A percentile compares a stretch with the other conserved stretches of the same genome.
These are phyloP conservation scores for Elsinoe arachidis DNA, from an alignment of 2,329 filamentous ascomycete genomes.

Conservation along the genomic window DNA sequence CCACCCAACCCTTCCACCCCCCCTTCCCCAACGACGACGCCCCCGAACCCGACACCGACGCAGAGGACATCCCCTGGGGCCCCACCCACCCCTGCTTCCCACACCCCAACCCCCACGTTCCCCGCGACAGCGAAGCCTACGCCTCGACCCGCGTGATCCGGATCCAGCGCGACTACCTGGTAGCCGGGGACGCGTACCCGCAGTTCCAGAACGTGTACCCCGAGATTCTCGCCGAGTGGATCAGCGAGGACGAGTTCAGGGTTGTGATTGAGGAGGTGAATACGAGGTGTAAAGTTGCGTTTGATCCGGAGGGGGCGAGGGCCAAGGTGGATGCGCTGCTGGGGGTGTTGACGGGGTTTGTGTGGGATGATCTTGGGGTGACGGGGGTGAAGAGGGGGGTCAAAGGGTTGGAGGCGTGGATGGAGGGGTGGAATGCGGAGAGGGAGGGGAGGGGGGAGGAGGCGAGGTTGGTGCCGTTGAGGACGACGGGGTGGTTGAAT, in stretches of 20 bases:
- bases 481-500: conserved; percentile 80
- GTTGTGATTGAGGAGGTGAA: conserved; percentile 76
- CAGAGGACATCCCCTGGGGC: conserved; percentile 76
- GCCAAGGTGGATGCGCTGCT: conserved; percentile 74
- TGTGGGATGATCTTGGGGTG: conserved; percentile 85
- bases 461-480: conserved; percentile 68
- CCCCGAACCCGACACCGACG: conserved; percentile 46
- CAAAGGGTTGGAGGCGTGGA: conserved; percentile 63
- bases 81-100: conserved; percentile 91
- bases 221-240: conserved; percentile 81
- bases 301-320: conserved; percentile 65
- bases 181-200: conserved; percentile 80
- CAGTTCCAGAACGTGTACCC: conserved; percentile 94
- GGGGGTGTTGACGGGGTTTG: conserved; percentile 78
- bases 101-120: conserved; percentile 85
- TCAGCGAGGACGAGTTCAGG: conserved; percentile 81
- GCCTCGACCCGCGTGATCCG: conserved; percentile 79
- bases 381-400: conserved; percentile 66
- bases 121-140: conserved; percentile 65
- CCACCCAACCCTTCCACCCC: neutral
- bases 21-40: neutral
- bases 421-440: conserved; percentile 78
- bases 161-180: conserved; percentile 79
- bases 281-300: conserved; percentile 62
- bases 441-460: conserved; percentile 48